These are phyloP conservation scores for Solanum acaule DNA, from an alignment of 257 asterid species.

Conservation along the genomic window DNA sequence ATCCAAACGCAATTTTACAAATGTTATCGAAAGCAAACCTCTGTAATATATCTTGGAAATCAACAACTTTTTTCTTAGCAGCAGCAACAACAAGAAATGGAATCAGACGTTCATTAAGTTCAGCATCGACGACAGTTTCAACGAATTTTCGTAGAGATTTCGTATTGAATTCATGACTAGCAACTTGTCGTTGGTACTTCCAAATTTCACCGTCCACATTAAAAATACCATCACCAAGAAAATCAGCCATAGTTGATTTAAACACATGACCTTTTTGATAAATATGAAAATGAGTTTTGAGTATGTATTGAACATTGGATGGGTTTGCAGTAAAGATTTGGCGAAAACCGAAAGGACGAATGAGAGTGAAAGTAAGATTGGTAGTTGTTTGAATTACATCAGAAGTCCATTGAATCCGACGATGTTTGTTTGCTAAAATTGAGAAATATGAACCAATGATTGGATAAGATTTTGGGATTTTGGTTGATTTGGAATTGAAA, in stretches of 20 bases:
- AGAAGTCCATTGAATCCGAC: constrained; percentile 43
- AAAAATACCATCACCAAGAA: constrained; percentile 20
- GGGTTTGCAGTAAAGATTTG: constrained; percentile 54
- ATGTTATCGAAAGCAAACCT: constrained; percentile 9
- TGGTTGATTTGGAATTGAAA: background rate
- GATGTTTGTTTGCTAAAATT: constrained; percentile 24
- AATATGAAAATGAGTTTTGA: constrained; percentile 34
- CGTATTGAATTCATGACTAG: constrained; percentile 58
- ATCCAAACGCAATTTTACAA: background rate
- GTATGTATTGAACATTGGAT: constrained; percentile 49
- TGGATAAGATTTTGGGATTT: constrained; percentile 37
- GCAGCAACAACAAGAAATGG: constrained; percentile 30
- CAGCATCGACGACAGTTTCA: constrained; percentile 38
- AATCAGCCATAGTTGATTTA: constrained; percentile 16
- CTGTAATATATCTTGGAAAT: constrained; percentile 50
- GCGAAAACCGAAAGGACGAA: constrained; percentile 34
- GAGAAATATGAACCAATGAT: constrained; percentile 35
- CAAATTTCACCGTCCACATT: constrained; percentile 48
- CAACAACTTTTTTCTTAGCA: constrained; percentile 7
- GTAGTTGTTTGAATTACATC: constrained; percentile 25
- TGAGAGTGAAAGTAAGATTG: constrained; percentile 46
- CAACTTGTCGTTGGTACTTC: constrained; percentile 47
- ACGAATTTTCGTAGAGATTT: constrained; percentile 43
- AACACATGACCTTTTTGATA: constrained; percentile 39
- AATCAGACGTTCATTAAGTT: constrained; percentile 27